Conservation (phyloP, 495 filamentous ascomycete genomes). For the Penicillium crystallinum region DNA sequence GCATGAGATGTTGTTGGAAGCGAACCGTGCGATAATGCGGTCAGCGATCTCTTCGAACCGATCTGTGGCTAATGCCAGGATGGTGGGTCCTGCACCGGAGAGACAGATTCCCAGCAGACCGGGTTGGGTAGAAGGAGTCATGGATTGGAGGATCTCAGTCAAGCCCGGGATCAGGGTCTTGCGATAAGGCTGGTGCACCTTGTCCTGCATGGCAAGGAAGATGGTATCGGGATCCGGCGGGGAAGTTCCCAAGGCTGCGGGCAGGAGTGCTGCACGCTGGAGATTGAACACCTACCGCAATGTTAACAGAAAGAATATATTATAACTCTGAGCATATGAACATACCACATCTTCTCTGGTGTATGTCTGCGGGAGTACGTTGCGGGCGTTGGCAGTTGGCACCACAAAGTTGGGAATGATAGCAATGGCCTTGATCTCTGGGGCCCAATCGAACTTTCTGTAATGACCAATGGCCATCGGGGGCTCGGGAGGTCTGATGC, state of each 20-base stretch:
- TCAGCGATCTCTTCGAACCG: constrained; percentile 82
- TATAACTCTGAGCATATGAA: constrained; percentile 1
- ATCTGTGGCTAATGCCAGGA: constrained; percentile 82
- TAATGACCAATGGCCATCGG: constrained; percentile 88
- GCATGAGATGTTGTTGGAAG: constrained; percentile 65
- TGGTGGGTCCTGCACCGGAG: constrained; percentile 90
- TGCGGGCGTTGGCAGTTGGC: constrained; percentile 78
- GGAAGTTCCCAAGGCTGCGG: constrained; percentile 75
- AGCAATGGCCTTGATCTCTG: constrained; percentile 89
- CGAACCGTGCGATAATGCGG: constrained; percentile 65
- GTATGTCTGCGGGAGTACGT: constrained; percentile 73
- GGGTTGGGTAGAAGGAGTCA: constrained; percentile 77
- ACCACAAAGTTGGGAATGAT: constrained; percentile 95
- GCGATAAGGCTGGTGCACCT: constrained; percentile 91
- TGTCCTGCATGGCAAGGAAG: constrained; percentile 95
- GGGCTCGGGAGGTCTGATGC: constrained; percentile 76
- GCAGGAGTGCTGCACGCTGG: constrained; percentile 83
- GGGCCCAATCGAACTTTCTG: constrained; percentile 84
- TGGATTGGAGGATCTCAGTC: constrained; percentile 78
- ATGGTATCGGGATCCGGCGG: constrained; percentile 92
- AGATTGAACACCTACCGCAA: constrained; percentile 74
- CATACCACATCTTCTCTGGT: constrained; percentile 70
- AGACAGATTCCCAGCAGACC: constrained; percentile 89
- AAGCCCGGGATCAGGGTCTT: constrained; percentile 84
- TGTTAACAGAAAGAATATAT: background rate